Base-by-base conservation (phyloP, 345 rosid species). In the Eucalyptus pumila region DNA sequence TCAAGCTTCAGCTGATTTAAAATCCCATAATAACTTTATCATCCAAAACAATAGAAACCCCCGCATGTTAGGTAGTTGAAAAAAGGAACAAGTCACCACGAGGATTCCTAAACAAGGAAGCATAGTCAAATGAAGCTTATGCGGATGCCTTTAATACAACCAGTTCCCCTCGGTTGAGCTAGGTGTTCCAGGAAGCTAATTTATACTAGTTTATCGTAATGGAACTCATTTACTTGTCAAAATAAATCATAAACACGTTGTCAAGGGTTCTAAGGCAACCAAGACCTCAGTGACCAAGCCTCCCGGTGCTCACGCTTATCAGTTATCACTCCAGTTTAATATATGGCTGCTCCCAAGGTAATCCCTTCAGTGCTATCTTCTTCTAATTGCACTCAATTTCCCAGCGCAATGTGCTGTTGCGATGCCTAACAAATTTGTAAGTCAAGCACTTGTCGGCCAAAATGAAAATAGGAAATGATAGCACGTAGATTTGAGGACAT, bases 331-430 rank as follows among this genome's bases (percentile, higher is more conserved):
- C 67, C 67, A 27, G 32, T 1, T 11, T 27, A 60, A 27, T 6
- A 26, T 26, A 6, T 27, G n/a, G 67, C n/a, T 60, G n/a, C 67
- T 60, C 67, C n/a, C 67, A 60, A 60, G 67, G 67, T 60, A 60
- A 26, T 60, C 67, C 67, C 60, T 56, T 56, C 60, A 27, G 12
- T 56, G 27, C 60, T 23, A 56, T 56, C 67, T 60, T 60, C 15
- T 60, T 26, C 0, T 26, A 27, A 12, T 11, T 26, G 15, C 7
- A 60, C 15, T 60, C 15, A 60, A 26, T 0, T 26, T 27, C 67
- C 67, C 14, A 27, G 14, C 27, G 12, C 13, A 23, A 5, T 27
- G 6, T 60, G 67, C 27, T 23, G 62, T 56, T 60, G n/a, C 14
- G 32, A 60, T 0, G 67, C 32, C 67, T 60, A 60, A 27, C n/a